A percentile compares a stretch with the other conserved stretches of the same genome.
Conservation (phyloP, 805 yeast species). For the Starmerella apicola region DNA sequence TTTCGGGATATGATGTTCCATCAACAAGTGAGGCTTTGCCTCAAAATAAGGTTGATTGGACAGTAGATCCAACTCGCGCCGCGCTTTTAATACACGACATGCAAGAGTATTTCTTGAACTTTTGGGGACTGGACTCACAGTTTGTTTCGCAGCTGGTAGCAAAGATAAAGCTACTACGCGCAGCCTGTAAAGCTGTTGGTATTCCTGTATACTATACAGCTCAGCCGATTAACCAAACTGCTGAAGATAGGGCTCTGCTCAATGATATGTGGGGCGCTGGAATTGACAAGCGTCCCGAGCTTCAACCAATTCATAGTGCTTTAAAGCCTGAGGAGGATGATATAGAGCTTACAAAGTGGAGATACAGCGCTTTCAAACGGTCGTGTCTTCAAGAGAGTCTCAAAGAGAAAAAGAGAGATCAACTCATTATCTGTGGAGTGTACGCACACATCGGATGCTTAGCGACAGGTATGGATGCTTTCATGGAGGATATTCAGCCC, state of each 20-base stretch:
- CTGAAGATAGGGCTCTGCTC: slow-evolving; percentile 13
- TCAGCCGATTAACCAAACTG: slow-evolving; percentile 11
- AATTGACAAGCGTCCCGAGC: slow-evolving; percentile 7
- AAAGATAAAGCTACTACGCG: slow-evolving; percentile 2
- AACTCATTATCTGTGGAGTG: slow-evolving; percentile 14
- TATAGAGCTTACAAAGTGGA: slow-evolving; percentile 9
- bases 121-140: slow-evolving; percentile 13
- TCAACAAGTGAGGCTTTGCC: slow-evolving; percentile 4
- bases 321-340: slow-evolving; percentile 10
- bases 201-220: slow-evolving; percentile 17
- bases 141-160: slow-evolving; percentile 5
- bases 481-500: slow-evolving; percentile 15
- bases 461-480: slow-evolving; percentile 15
- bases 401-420: slow-evolving; percentile 8
- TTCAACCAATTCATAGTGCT: slow-evolving; percentile 2
- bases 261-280: slow-evolving; percentile 16
- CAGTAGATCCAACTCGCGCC: slow-evolving; percentile 11
- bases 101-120: slow-evolving; percentile 15
- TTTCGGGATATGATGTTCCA: slow-evolving; percentile 7
- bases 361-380: slow-evolving; percentile 14
- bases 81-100: slow-evolving; percentile 15
- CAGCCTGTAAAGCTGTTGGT: slow-evolving; percentile 8
- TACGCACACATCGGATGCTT: slow-evolving; percentile 17
- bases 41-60: slow-evolving; percentile 10
- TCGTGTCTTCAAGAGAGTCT: slow-evolving; percentile 4